Base-by-base conservation (phyloP, 2,329 filamentous ascomycete species). In the Grosmannia penicillata region DNA sequence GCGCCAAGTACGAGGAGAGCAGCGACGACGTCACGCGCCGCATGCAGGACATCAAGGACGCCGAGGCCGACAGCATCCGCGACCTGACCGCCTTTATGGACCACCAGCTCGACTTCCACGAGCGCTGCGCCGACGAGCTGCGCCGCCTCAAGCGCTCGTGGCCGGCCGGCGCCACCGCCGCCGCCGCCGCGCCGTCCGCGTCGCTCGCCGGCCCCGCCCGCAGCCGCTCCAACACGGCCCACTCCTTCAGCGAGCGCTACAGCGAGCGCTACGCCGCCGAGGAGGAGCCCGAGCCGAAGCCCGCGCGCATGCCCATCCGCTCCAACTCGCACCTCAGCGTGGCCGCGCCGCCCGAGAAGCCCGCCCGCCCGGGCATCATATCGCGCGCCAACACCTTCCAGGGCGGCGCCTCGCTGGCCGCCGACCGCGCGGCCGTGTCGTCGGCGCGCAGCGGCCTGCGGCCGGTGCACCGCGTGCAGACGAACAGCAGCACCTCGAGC, bases 31-130 rank as follows among this genome's bases (percentile, higher is more conserved):
- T 96, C 39, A 72, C 79, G 49, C 75, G 89, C 43, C 74, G 89
- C 39, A 96, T 96, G 91, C 76, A 93, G 59, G 89, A 96, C 53
- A 93, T 96, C 61, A 89, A 91, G 62, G 87, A 95, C 51, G 74
- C 84, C 18, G 89, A 96, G 58, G 69, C 67, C 31, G 89, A 96
- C 46, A 85, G 78, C 51, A 73, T 94, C 30, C 68, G 72, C 34
- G 85, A 94, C 52, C 64, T 96, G 40, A 77, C 76, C 4, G 65
- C 74, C 15, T 93, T 96, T 56, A 63, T 96, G 37, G 87, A 96
- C 44, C 81, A 84, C 29, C 82, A 96, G 61, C 68, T 96, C 41
- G 79, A 82, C 45, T 95, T 91, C 60, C 82, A 95, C 55, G 89
- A 96, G 55, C 78, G 82, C 43, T 94, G 85, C 55, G 74, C 82